Percentiles rank a stretch among this genome's conserved stretches.
Evolutionary conservation across 768 basidiomycete genomes (phyloP).

Genomic region (Suillus clintonianus): DNA sequence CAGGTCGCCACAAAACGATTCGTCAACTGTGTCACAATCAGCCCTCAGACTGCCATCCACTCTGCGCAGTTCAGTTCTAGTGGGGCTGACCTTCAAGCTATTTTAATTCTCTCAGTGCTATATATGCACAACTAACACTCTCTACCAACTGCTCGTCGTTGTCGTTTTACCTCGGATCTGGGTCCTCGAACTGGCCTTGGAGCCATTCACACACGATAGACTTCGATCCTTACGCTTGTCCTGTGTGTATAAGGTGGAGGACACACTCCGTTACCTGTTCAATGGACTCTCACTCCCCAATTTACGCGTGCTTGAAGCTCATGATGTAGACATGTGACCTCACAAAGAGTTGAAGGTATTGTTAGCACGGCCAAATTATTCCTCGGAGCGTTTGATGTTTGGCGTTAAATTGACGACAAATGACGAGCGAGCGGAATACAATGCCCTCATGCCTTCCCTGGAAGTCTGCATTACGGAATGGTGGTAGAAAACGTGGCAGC

Average conservation of each 20-base stretch:
- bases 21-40: too few relatives aligned
- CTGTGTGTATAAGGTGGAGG: background rate
- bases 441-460: too few relatives aligned
- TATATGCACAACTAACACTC: conserved; percentile 18
- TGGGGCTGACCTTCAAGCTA: background rate
- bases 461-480: too few relatives aligned
- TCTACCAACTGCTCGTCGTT: conserved; percentile 19
- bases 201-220: conserved; percentile 8
- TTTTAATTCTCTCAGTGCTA: conserved; percentile 15
- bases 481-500: too few relatives aligned
- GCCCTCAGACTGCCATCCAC: background rate
- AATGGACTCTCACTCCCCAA: conserved; percentile 14
- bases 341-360: too few relatives aligned
- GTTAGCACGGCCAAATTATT: too few relatives aligned
- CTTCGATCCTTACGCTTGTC: conserved; percentile 15
- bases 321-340: too few relatives aligned
- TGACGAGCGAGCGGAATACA: too few relatives aligned
- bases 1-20: background rate
- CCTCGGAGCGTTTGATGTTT: too few relatives aligned
- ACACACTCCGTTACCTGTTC: conserved; percentile 1
- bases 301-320: too few relatives aligned
- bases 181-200: background rate
- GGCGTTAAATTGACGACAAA: too few relatives aligned
- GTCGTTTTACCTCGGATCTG: background rate
- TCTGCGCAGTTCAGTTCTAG: conserved; percentile 18